Base-by-base conservation (phyloP, 2,329 filamentous ascomycete species). In the Trematosphaeria pertusa region DNA sequence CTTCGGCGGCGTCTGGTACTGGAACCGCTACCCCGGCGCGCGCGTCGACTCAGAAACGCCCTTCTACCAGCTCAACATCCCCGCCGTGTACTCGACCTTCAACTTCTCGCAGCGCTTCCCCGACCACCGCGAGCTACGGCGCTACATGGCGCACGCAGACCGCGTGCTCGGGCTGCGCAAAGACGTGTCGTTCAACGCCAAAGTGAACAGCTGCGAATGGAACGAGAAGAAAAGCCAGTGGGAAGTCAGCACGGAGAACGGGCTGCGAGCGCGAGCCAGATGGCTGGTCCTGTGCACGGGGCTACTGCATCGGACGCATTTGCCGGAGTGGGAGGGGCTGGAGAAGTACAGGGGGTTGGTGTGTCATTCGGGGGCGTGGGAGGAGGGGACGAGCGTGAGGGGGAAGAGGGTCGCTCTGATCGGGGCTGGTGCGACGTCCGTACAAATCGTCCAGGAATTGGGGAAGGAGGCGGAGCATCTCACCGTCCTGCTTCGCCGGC, bases 221-320 rank as follows among this genome's bases (percentile, higher is more conserved):
- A 64, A 80, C 42, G 58, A 64, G 0, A 48, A 54, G 0, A 43
- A 64, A 1, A 65, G 66, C 0, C 54, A 61, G 21, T 84, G 80
- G 81, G 69, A 62, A 0, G 58, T 83, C 11, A 66, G 50, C 6
- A 78, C 76, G 0, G 69, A 70, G 7, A 71, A 72, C 21, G 78
- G 78, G 3, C 53, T 64, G 77, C 11, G 56, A 78, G 41, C 66
- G 69, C 20, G 71, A 70, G 24, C 75, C 70, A n/a, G 77, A 76
- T n/a, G 76, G 75, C 34, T 66, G 7, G 47, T 64, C 1, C 39
- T 61, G 9, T 56, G 56, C 3, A 56, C 58, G 1, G 61, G 63
- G 0, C 31, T 59, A 17, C 34, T 65, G 30, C 52, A 61, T 31
- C 45, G 42, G 17, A 46, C 52, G 5, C 50, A 62, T 38, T n/a